phyloP scores from a whole-genome alignment of 768 basidiomycete genomes.

The Phlebiopsis flavidoalba region DNA sequence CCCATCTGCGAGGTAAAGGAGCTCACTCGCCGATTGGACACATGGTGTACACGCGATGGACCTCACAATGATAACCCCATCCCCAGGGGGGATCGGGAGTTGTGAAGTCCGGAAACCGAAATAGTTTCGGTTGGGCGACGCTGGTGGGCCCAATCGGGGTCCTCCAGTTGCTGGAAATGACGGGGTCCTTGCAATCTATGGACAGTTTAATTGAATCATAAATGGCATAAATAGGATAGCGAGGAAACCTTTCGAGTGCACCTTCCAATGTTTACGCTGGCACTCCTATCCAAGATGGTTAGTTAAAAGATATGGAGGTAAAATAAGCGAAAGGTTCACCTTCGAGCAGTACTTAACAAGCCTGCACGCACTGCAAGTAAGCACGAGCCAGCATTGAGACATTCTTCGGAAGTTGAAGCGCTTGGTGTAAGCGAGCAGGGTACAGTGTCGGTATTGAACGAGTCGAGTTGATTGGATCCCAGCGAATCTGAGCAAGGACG shows the following conservation, averaged over 20 bases:
- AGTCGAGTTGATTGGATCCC: too few relatives aligned
- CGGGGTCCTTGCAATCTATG: conserved; percentile 14
- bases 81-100: not conserved
- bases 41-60: not conserved
- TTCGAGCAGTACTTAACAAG: conserved; percentile 44
- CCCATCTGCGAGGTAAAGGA: conserved; percentile 17
- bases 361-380: conserved; percentile 23
- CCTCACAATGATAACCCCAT: not conserved
- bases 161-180: not conserved
- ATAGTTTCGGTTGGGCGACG: conserved; percentile 22
- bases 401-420: not conserved
- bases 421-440: not conserved
- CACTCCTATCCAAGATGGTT: conserved; percentile 24
- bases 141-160: conserved; percentile 6
- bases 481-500: too few relatives aligned
- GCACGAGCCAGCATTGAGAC: conserved; percentile 25
- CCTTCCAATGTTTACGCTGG: conserved; percentile 35
- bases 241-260: conserved; percentile 31
- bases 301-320: not conserved
- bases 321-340: conserved; percentile 8
- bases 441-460: too few relatives aligned
- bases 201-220: too few relatives aligned
- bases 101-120: not conserved
- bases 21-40: not conserved
- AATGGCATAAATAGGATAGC: not conserved